These are phyloP conservation scores for Rhynchosporium secalis DNA, from an alignment of 2,329 filamentous ascomycete species.

Conservation along the genomic window DNA sequence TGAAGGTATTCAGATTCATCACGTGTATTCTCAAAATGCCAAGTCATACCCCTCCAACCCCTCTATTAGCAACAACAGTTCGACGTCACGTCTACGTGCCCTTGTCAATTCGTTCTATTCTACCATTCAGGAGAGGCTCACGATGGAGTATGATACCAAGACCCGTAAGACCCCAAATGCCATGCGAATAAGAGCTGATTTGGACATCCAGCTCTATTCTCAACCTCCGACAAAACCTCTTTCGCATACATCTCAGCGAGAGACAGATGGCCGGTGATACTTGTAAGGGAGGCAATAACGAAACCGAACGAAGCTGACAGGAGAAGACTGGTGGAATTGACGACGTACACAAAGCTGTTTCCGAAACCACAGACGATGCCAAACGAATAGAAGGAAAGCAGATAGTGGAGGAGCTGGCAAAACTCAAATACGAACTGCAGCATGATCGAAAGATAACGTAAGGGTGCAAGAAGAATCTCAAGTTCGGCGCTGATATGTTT, in stretches of 20 bases:
- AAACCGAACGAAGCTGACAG: constrained; percentile 28
- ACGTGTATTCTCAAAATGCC: neutral
- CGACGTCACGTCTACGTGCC: constrained; percentile 8
- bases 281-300: constrained; percentile 53
- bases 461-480: constrained; percentile 33
- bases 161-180: constrained; percentile 55
- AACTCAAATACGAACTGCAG: constrained; percentile 91
- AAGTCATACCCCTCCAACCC: constrained; percentile 18
- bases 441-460: constrained; percentile 81
- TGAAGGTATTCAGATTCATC: neutral
- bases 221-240: constrained; percentile 78
- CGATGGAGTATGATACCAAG: constrained; percentile 75
- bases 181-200: neutral
- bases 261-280: constrained; percentile 89
- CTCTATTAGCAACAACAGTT: constrained; percentile 20
- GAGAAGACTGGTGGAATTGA: constrained; percentile 85
- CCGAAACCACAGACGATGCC: constrained; percentile 54
- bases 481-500: constrained; percentile 57
- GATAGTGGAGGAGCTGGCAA: constrained; percentile 76
- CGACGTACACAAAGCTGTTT: constrained; percentile 79
- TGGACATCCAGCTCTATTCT: constrained; percentile 62
- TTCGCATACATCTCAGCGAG: constrained; percentile 85
- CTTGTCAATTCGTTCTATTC: neutral
- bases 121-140: constrained; percentile 7
- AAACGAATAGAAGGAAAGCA: constrained; percentile 79